A percentile compares a stretch with the other conserved stretches of the same genome.
Evolutionary conservation across 2,329 filamentous ascomycete genomes (phyloP).

Genomic region (Trichoderma breve): DNA sequence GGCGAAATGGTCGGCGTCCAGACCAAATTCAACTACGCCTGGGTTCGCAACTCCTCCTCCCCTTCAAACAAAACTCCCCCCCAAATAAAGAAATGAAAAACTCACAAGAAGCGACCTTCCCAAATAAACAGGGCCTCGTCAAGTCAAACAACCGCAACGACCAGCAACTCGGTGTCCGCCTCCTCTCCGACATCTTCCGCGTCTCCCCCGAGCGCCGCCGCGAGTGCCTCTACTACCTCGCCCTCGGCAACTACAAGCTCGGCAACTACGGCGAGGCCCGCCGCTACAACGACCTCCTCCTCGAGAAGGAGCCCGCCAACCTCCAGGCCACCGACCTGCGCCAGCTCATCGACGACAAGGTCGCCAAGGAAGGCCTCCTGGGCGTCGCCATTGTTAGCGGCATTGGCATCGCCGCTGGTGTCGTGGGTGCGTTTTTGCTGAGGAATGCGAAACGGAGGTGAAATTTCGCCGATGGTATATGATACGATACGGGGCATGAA

Average conservation of each 20-base stretch:
- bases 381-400: constrained; percentile 94
- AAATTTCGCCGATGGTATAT: neutral
- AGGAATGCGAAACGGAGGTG: constrained; percentile 66
- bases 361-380: constrained; percentile 88
- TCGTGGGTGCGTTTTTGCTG: constrained; percentile 84
- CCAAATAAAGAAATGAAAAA: neutral
- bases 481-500: neutral
- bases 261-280: constrained; percentile 95
- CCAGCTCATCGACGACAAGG: constrained; percentile 89
- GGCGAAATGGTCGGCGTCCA: constrained; percentile 95
- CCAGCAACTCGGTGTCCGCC: constrained; percentile 89
- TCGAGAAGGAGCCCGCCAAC: constrained; percentile 89
- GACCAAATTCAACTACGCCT: constrained; percentile 99
- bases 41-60: constrained; percentile 58
- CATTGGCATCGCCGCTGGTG: constrained; percentile 86
- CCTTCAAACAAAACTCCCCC: neutral
- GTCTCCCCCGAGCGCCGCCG: constrained; percentile 86
- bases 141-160: constrained; percentile 83
- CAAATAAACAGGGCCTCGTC: constrained; percentile 71
- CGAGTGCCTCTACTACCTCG: constrained; percentile 98
- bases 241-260: constrained; percentile 95
- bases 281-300: constrained; percentile 87
- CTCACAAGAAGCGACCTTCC: neutral
- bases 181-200: constrained; percentile 96
- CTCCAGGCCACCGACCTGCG: constrained; percentile 85